Base-by-base conservation (phyloP, 2,329 filamentous ascomycete genomes). In the Talaromyces sp. region DNA sequence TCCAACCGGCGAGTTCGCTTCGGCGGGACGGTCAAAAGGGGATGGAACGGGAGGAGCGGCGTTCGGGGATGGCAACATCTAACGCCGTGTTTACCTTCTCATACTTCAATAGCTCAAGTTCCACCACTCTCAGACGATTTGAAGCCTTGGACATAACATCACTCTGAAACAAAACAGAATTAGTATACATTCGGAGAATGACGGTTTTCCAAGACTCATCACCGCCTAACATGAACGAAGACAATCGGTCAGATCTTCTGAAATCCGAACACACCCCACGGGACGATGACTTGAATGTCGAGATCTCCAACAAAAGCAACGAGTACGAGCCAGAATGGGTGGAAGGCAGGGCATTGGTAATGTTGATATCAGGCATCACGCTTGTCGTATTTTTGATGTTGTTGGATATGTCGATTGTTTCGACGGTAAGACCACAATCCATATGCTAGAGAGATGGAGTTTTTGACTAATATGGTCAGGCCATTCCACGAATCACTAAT, bases 351-450 rank as follows among this genome's bases (percentile, higher is more conserved):
- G 32, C 32, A 30, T 29, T 49, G n/a, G 19, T 36, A 14, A 27
- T 36, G 17, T 19, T 49, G 11, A 39, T 49, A 9, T 4, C 16
- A 14, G 37, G 37, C 7, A 17, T 49, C 11, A 44, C 40, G 7
- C 39, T 44, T 6, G 49, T 44, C 14, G 19, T 10, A 5, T 14
- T 45, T 16, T 17, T 51, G 20, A 33, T 46, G 29, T 16, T 51
- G 8, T 22, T 51, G 17, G 49, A 51, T 29, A 51, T 13, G 7
- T 40, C 41, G 3, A 51, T 51, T 24, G n/a, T 51, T 14, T 19
- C 32, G 8, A 44, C 49, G 16, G 49, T 51, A n/a, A 5, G 49
- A 29, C 24, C 17, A 17, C 2, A 3, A 35, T 30, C 20, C 16
- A n/a, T 19, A 22, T 47, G 16, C 19, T 32, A 16, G 5, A 33